phyloP scores from a whole-genome alignment of 352 stramenopile species.

The Plasmopara muralis region DNA sequence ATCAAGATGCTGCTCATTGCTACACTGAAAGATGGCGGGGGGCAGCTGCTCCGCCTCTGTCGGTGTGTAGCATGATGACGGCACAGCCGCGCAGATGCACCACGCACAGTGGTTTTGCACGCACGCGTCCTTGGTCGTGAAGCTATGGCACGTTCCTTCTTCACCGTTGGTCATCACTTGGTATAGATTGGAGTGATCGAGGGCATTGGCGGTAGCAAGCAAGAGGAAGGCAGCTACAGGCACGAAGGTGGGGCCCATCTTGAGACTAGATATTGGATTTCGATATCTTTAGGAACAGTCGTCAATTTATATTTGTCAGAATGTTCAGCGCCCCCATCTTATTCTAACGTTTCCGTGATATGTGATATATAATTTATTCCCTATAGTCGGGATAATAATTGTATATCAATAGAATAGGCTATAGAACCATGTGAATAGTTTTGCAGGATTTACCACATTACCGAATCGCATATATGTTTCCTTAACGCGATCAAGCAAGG shows the following conservation, averaged over 20 bases:
- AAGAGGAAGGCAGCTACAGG: not conserved
- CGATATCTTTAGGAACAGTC: too few relatives aligned
- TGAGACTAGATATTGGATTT: not conserved
- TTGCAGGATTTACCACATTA: too few relatives aligned
- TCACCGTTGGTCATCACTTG: slow-evolving; percentile 22
- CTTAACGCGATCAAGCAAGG: too few relatives aligned
- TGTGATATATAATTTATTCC: too few relatives aligned
- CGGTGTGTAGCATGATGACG: slow-evolving; percentile 68
- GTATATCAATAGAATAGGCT: too few relatives aligned
- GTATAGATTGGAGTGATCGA: slow-evolving; percentile 7
- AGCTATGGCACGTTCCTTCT: slow-evolving; percentile 44
- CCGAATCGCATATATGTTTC: too few relatives aligned
- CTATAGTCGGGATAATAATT: too few relatives aligned
- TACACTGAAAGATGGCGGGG: slow-evolving; percentile 68
- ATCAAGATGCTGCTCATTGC: slow-evolving; percentile 22
- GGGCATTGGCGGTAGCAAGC: not conserved
- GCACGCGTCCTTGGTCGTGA: slow-evolving; percentile 43
- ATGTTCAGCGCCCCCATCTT: too few relatives aligned
- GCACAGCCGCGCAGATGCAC: slow-evolving; percentile 72
- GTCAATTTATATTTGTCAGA: too few relatives aligned
- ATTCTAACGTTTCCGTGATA: too few relatives aligned
- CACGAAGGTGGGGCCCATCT: not conserved
- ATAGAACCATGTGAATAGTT: too few relatives aligned
- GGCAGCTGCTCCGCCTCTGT: slow-evolving; percentile 60
- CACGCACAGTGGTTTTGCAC: slow-evolving; percentile 55